These are phyloP conservation scores for Uncinocarpus reesii DNA, from an alignment of 2,329 filamentous ascomycete genomes.

Conservation along the genomic window DNA sequence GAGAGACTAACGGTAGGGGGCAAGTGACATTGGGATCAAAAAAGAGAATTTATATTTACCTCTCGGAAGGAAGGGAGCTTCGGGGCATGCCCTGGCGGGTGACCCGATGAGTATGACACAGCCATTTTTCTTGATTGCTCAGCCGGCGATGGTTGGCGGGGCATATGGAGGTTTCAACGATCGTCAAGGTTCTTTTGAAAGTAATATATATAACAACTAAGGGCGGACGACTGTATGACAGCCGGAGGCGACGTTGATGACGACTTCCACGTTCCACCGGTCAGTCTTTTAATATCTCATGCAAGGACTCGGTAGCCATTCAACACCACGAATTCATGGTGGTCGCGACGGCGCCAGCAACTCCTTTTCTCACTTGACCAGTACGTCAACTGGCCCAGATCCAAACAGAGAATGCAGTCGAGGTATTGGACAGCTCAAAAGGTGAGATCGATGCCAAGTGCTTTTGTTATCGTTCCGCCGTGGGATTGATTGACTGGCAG, in stretches of 20 bases:
- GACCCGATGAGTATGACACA: constrained; percentile 12
- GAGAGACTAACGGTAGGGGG: neutral
- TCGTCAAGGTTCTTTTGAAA: neutral
- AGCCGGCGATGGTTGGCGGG: constrained; percentile 10
- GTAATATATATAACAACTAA: constrained; percentile 2
- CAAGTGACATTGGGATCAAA: neutral
- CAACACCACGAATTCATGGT: constrained; percentile 10
- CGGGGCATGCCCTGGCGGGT: constrained; percentile 6
- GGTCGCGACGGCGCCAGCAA: constrained; percentile 9
- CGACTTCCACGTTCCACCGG: constrained; percentile 13
- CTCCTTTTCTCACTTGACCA: constrained; percentile 6
- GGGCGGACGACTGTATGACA: constrained; percentile 1
- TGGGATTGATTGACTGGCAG: too few species aligned
- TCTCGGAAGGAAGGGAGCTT: constrained; percentile 16
- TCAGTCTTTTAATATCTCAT: constrained; percentile 6
- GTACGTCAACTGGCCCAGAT: constrained; percentile 8
- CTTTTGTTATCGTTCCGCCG: too few species aligned
- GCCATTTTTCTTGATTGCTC: constrained; percentile 14
- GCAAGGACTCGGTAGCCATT: constrained; percentile 8
- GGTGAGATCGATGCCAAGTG: neutral
- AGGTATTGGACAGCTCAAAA: constrained; percentile 2
- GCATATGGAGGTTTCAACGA: constrained; percentile 11
- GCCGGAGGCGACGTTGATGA: constrained; percentile 12
- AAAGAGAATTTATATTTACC: constrained; percentile 10
- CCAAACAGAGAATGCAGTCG: neutral